Percentiles rank a stretch among this genome's conserved stretches.
Evolutionary conservation across 2,329 filamentous ascomycete genomes (phyloP).

Genomic region (Penicillium sp.): DNA sequence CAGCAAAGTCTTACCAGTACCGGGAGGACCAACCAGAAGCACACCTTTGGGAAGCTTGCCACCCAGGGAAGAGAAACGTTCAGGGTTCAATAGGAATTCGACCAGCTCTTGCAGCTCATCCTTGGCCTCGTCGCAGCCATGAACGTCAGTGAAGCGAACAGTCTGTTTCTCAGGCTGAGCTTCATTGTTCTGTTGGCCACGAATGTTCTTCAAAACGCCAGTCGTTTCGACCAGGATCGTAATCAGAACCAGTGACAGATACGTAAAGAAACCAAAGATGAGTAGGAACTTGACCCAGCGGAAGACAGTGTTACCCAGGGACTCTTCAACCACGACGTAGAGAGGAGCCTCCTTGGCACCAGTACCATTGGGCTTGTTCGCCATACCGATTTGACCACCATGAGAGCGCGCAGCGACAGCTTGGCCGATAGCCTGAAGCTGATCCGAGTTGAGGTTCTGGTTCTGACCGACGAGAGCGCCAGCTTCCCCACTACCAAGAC

Average conservation of each 20-base stretch:
- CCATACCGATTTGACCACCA: conserved; percentile 65
- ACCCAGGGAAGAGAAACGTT: conserved; percentile 89
- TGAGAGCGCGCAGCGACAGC: conserved; percentile 73
- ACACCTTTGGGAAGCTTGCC: conserved; percentile 98
- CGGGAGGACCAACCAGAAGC: conserved; percentile 89
- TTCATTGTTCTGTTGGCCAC: conserved; percentile 73
- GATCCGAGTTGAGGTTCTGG: conserved; percentile 57
- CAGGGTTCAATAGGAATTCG: conserved; percentile 91
- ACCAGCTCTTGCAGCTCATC: conserved; percentile 97
- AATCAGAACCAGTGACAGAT: conserved; percentile 76
- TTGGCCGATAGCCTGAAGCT: conserved; percentile 78
- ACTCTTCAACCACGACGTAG: conserved; percentile 94
- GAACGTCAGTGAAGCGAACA: conserved; percentile 88
- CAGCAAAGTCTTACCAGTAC: conserved; percentile 95
- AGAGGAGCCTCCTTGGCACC: conserved; percentile 83
- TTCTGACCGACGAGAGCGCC: conserved; percentile 31
- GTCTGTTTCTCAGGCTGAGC: conserved; percentile 92
- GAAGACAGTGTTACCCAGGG: conserved; percentile 75
- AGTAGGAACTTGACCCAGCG: conserved; percentile 88
- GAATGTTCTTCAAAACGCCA: conserved; percentile 77
- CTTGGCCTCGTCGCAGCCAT: conserved; percentile 97
- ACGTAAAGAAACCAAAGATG: conserved; percentile 76
- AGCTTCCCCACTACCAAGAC: conserved; percentile 56
- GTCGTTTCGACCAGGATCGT: conserved; percentile 82
- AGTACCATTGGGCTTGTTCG: conserved; percentile 55